Percentiles rank a stretch among this genome's conserved stretches.
Evolutionary conservation across 2,329 filamentous ascomycete species (phyloP).

Genomic region (Penicillium olsonii): DNA sequence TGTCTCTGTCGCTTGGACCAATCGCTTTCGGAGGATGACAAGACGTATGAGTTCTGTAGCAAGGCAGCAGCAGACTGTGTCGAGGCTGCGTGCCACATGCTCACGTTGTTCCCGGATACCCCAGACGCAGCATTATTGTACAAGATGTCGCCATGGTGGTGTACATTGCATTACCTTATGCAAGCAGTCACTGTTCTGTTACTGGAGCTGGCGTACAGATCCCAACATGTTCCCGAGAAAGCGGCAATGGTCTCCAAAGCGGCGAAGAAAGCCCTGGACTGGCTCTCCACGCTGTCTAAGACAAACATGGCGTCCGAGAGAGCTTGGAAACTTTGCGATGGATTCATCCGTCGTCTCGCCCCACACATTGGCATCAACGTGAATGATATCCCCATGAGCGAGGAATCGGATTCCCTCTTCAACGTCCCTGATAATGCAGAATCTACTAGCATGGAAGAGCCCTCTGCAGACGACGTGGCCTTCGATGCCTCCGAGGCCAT

Average conservation of each 20-base stretch:
- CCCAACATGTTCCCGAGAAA: constrained; percentile 47
- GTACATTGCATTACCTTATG: constrained; percentile 47
- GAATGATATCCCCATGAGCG: constrained; percentile 31
- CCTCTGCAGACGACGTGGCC: constrained; percentile 16
- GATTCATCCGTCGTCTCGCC: constrained; percentile 36
- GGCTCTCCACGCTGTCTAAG: constrained; percentile 35
- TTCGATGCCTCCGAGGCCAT: constrained; percentile 21
- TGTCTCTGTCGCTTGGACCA: constrained; percentile 45
- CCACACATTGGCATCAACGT: constrained; percentile 33
- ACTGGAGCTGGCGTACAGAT: constrained; percentile 45
- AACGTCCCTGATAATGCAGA: constrained; percentile 20
- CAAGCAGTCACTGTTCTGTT: constrained; percentile 47
- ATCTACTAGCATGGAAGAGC: constrained; percentile 6
- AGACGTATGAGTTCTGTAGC: constrained; percentile 39
- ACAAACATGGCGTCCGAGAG: constrained; percentile 32
- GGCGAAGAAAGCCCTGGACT: constrained; percentile 37
- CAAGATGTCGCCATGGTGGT: constrained; percentile 47
- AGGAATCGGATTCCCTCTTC: constrained; percentile 20
- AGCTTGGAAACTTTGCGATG: constrained; percentile 40
- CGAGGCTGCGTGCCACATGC: constrained; percentile 43
- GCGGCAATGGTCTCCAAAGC: constrained; percentile 37
- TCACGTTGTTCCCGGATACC: constrained; percentile 43
- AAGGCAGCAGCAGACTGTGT: constrained; percentile 44
- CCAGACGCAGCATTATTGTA: constrained; percentile 40
- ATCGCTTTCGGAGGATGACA: constrained; percentile 32